Base-by-base conservation (phyloP, 352 stramenopile genomes). In the Globisporangium middletonii region DNA sequence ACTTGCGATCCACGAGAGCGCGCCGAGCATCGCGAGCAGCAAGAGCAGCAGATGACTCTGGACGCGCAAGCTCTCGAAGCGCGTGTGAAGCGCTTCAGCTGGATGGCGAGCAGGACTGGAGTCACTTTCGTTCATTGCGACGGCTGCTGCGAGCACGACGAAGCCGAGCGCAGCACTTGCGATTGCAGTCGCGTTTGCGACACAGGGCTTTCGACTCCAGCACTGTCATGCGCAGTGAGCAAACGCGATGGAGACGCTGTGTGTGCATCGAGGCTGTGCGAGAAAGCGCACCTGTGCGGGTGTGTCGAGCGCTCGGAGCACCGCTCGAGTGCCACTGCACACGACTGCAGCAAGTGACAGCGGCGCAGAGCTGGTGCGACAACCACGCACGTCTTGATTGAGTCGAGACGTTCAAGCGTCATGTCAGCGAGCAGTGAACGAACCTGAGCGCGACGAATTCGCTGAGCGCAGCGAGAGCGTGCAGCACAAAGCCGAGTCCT, bases 401-500 rank as follows among this genome's bases (percentile, higher is more conserved):
- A n/a, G 2, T 8, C 3, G 13, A 38, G 5, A 38, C 33, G 33
- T 38, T 38, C 12, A 9, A 38, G 33, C 7, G 33, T 9, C 33
- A 12, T 12, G 1, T 3, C 33, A 38, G 33, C 9, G 33, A 38
- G 4, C 5, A 12, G 12, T 38, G 19, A 19, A 9, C 47, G 27
- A 33, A 68, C 62, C 62, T 68, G 11, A 68, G 41, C 15, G 62
- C 62, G 18, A 65, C 19, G 26, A 68, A 68, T 16, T 64, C 57
- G 33, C 57, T 38, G 2, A 56, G 30, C 15, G 19, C 30, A 7
- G 46, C 57, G 23, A 50, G 3, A 1, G 16, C 26, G 13, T 47
- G 7, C 19, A 68, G 46, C 7, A 18, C 19, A 7, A 23, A 16
- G 15, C 23, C 41, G 3, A 52, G 30, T 23, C 43, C 33, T 12